These are phyloP conservation scores for Zymoseptoria pseudotritici DNA, from an alignment of 2,329 filamentous ascomycete genomes.

Conservation along the genomic window DNA sequence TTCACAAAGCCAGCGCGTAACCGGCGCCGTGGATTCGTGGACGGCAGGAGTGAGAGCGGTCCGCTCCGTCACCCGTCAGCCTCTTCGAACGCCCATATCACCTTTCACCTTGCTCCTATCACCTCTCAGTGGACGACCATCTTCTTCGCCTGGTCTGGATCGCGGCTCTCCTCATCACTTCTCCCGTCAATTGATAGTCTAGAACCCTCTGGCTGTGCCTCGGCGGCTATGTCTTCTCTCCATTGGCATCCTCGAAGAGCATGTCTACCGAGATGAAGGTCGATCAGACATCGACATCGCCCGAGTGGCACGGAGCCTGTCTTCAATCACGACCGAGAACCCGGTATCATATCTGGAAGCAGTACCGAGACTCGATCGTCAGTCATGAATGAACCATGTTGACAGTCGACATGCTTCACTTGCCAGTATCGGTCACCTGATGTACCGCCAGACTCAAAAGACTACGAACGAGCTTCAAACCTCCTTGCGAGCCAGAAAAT, in stretches of 20 bases:
- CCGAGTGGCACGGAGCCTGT: background rate
- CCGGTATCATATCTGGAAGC: background rate
- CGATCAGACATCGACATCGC: background rate
- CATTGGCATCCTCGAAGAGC: background rate
- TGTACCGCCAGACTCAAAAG: no score
- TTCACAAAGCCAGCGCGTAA: background rate
- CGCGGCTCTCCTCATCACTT: background rate
- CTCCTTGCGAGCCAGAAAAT: no score
- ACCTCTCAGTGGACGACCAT: background rate
- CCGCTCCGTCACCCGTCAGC: background rate
- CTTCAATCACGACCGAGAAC: background rate
- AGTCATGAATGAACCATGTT: background rate
- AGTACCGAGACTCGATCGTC: background rate
- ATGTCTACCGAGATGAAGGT: background rate
- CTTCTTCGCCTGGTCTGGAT: background rate
- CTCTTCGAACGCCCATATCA: background rate
- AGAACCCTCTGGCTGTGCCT: background rate
- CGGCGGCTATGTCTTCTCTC: background rate
- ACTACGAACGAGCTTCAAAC: no score
- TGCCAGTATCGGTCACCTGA: no score
- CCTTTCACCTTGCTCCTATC: background rate
- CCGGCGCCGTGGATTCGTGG: slow-evolving; percentile 1
- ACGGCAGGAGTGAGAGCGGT: slow-evolving; percentile 1
- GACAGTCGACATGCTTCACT: no score
- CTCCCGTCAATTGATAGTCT: background rate